These are phyloP conservation scores for Magnolia kwangsiensis DNA, from an alignment of 164 flowering plant species.

Conservation along the genomic window DNA sequence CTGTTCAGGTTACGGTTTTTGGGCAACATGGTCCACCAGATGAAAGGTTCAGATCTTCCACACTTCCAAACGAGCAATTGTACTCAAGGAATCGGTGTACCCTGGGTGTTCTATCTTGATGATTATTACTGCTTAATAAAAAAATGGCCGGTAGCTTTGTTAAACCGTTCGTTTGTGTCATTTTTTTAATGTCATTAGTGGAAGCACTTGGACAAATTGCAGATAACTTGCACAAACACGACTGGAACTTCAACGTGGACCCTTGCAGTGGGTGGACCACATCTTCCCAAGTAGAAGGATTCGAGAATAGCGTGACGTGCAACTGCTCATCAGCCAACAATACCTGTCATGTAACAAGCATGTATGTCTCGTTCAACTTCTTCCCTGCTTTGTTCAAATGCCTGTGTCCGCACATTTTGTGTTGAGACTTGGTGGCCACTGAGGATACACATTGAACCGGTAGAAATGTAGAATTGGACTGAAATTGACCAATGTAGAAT, in stretches of 20 bases:
- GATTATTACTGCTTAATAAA: too few relatives aligned
- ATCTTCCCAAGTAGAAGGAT: not conserved
- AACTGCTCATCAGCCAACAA: slow-evolving; percentile 36
- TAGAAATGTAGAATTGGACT: too few relatives aligned
- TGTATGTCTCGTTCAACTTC: slow-evolving; percentile 29
- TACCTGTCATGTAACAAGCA: slow-evolving; percentile 52
- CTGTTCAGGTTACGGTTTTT: too few relatives aligned
- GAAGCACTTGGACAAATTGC: slow-evolving; percentile 32
- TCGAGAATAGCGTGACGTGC: slow-evolving; percentile 35
- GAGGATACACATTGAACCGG: too few relatives aligned
- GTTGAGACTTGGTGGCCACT: too few relatives aligned
- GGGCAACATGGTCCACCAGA: too few relatives aligned
- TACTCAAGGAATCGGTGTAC: too few relatives aligned
- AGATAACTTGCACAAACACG: slow-evolving; percentile 35
- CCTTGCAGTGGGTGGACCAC: slow-evolving; percentile 48
- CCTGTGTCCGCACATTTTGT: not conserved
- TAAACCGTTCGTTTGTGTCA: not conserved
- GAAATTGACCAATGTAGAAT: too few relatives aligned
- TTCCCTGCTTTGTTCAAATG: not conserved
- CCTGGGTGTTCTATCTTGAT: too few relatives aligned
- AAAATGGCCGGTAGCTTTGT: too few relatives aligned
- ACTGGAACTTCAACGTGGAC: slow-evolving; percentile 55
- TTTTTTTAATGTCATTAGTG: slow-evolving; percentile 23
- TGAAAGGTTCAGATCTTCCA: too few relatives aligned
- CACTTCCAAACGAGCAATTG: too few relatives aligned